Percentiles rank a stretch among this genome's conserved stretches.
Conservation (phyloP, 2,329 filamentous ascomycete species). For the Aspergillus tanneri region DNA sequence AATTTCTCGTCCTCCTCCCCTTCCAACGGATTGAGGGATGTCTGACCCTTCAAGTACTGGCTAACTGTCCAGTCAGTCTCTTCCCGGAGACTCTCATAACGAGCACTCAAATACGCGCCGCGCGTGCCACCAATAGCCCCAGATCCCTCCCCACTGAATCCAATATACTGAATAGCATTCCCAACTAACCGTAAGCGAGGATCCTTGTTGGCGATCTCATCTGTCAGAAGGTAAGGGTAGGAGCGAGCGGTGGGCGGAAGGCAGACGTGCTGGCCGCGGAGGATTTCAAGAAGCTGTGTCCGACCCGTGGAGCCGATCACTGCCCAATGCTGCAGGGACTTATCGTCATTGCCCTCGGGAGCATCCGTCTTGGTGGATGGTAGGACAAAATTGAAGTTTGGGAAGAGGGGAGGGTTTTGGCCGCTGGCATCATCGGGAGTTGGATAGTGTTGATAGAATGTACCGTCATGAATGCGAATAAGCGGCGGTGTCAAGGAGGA, state of each 20-base stretch:
- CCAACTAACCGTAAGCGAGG: slow-evolving; percentile 57
- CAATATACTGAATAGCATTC: slow-evolving; percentile 80
- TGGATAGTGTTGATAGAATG: slow-evolving; percentile 78
- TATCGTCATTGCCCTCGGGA: slow-evolving; percentile 7
- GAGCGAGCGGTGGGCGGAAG: slow-evolving; percentile 72
- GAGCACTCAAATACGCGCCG: slow-evolving; percentile 81
- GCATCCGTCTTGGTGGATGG: slow-evolving; percentile 47
- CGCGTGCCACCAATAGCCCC: slow-evolving; percentile 47
- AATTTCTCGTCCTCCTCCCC: slow-evolving; percentile 51
- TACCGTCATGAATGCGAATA: slow-evolving; percentile 72
- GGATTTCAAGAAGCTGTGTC: slow-evolving; percentile 76
- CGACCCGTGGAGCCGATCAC: slow-evolving; percentile 78
- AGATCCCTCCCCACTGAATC: slow-evolving; percentile 74
- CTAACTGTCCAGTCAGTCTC: slow-evolving; percentile 81
- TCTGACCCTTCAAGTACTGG: slow-evolving; percentile 80
- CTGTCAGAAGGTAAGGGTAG: slow-evolving; percentile 73
- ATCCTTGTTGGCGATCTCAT: slow-evolving; percentile 55
- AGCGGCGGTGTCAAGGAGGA: slow-evolving; percentile 50
- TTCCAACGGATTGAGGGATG: slow-evolving; percentile 72
- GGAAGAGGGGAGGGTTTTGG: slow-evolving; percentile 72
- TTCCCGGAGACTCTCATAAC: slow-evolving; percentile 86
- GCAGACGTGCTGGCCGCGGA: slow-evolving; percentile 73
- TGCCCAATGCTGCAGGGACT: slow-evolving; percentile 68
- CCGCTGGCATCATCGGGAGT: slow-evolving; percentile 45
- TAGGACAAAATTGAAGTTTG: slow-evolving; percentile 67